phyloP scores from a whole-genome alignment of 1,139 yeast species.

The Taphrina communis region DNA sequence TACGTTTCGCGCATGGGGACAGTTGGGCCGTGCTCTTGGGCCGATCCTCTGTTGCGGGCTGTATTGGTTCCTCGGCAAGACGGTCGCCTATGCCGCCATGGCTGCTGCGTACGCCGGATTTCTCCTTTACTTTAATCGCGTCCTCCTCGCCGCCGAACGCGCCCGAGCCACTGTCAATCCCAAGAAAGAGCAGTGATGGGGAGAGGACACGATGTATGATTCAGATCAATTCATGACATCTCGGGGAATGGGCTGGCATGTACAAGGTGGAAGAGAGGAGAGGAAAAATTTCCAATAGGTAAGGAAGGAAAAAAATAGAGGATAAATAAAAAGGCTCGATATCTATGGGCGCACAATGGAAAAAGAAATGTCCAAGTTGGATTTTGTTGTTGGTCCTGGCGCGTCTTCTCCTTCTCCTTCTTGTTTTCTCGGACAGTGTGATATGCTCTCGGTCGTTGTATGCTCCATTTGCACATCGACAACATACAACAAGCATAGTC shows the following conservation, averaged over 20 bases:
- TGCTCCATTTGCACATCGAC: too few relatives aligned
- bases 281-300: neutral
- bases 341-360: neutral
- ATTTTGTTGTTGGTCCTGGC: too few relatives aligned
- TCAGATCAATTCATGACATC: too few relatives aligned
- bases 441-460: too few relatives aligned
- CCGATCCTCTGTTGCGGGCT: constrained; percentile 40
- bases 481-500: too few relatives aligned
- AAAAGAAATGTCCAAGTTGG: too few relatives aligned
- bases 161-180: neutral
- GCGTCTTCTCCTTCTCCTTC: too few relatives aligned
- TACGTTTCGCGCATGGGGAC: constrained; percentile 36
- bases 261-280: neutral
- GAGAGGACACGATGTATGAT: too few relatives aligned
- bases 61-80: constrained; percentile 41
- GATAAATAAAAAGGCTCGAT: neutral
- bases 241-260: too few relatives aligned
- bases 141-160: constrained; percentile 21
- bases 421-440: too few relatives aligned
- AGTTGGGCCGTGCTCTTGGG: constrained; percentile 37
- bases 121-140: constrained; percentile 21
- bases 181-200: constrained; percentile 10
- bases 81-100: constrained; percentile 29
- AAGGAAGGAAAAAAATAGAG: neutral
- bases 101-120: constrained; percentile 21